phyloP scores from a whole-genome alignment of 169 alveolate species.

The Miamiensis avidus region DNA sequence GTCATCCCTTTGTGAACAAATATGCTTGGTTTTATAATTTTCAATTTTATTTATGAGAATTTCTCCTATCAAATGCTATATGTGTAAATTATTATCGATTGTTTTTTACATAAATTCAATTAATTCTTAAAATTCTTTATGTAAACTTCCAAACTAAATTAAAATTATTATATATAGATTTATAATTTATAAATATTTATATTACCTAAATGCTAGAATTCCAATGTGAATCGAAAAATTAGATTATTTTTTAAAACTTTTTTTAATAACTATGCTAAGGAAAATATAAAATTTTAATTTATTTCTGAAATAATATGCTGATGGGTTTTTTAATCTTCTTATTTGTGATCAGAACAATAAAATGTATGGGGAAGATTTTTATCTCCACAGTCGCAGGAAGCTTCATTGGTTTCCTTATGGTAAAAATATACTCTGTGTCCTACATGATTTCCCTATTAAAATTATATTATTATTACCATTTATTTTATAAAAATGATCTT shows the following conservation, averaged over 20 bases:
- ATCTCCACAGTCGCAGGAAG: neutral
- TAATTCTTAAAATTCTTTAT: neutral
- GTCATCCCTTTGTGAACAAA: neutral
- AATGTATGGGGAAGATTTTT: neutral
- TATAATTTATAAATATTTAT: too few species aligned
- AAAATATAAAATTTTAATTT: too few species aligned
- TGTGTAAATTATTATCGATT: neutral
- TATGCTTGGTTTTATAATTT: neutral
- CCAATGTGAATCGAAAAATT: neutral
- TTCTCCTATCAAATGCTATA: neutral
- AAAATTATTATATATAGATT: too few species aligned
- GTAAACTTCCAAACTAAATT: neutral
- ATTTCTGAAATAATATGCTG: too few species aligned
- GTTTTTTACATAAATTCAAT: too few species aligned
- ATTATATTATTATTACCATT: too few species aligned
- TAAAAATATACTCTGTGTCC: neutral
- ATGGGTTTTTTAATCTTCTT: neutral
- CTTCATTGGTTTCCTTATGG: neutral
- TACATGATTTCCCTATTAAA: neutral
- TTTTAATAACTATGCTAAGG: neutral
- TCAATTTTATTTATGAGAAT: neutral
- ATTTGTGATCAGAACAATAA: neutral
- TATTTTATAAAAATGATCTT: neutral
- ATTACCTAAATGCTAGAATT: neutral
- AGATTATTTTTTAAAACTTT: too few species aligned